phyloP scores from a whole-genome alignment of 805 yeast species.

The Pichia membranifaciens region DNA sequence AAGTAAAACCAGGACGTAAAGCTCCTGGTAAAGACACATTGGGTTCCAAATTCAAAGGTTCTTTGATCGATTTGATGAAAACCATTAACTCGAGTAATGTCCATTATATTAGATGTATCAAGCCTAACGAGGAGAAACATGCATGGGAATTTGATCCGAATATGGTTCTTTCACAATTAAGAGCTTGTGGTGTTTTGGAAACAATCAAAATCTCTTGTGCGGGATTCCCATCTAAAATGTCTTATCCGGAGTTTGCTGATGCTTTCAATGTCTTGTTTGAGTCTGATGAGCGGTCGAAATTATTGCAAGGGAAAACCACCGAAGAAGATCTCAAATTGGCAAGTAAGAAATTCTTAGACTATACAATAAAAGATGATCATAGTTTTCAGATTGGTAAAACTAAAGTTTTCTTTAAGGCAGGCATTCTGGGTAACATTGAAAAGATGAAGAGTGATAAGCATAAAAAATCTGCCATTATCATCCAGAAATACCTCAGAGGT shows the following conservation, averaged over 20 bases:
- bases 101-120: slow-evolving; percentile 94
- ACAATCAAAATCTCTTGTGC: slow-evolving; percentile 96
- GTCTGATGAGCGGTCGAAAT: slow-evolving; percentile 61
- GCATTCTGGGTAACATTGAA: slow-evolving; percentile 89
- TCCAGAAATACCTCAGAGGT: slow-evolving; percentile 78
- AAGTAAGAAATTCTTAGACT: slow-evolving; percentile 61
- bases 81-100: slow-evolving; percentile 93
- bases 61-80: slow-evolving; percentile 85
- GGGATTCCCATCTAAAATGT: slow-evolving; percentile 96
- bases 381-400: slow-evolving; percentile 89
- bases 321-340: slow-evolving; percentile 54
- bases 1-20: slow-evolving; percentile 32
- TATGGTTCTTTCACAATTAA: slow-evolving; percentile 89
- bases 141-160: slow-evolving; percentile 96
- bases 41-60: slow-evolving; percentile 89
- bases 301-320: slow-evolving; percentile 48
- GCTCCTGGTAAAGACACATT: slow-evolving; percentile 76
- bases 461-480: slow-evolving; percentile 68
- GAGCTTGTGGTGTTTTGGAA: slow-evolving; percentile 98
- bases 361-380: slow-evolving; percentile 55
- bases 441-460: slow-evolving; percentile 77
- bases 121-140: slow-evolving; percentile 88
- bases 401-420: slow-evolving; percentile 93
- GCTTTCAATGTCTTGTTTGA: slow-evolving; percentile 80
- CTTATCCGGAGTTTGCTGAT: slow-evolving; percentile 86